A percentile compares a stretch with the other conserved stretches of the same genome.
Conservation (phyloP, 257 asterid genomes). For the Solanum ahanhuiri region DNA sequence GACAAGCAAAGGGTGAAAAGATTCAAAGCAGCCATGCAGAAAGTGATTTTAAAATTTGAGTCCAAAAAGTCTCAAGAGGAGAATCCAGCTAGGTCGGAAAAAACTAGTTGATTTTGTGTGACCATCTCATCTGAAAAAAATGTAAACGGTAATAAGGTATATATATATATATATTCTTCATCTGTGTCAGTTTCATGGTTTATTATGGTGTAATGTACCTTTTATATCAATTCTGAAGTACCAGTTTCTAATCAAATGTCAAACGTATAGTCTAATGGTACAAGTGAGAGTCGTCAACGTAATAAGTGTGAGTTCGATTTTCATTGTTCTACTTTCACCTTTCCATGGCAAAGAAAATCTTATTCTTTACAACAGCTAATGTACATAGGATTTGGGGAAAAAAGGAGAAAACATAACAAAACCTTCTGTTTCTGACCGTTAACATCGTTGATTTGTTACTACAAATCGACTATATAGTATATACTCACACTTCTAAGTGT, state of each 20-base stretch:
- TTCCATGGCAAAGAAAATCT: neutral
- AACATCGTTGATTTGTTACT: neutral
- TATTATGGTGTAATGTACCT: neutral
- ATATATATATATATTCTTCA: neutral
- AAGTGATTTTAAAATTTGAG: conserved; percentile 5
- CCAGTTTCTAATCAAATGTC: neutral
- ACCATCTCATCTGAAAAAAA: neutral
- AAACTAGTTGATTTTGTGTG: neutral
- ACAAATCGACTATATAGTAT: neutral
- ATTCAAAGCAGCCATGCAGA: conserved; percentile 30
- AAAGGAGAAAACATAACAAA: neutral
- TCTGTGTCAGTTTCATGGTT: neutral
- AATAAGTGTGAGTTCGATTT: neutral
- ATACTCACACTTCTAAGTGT: neutral
- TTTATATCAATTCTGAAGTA: neutral
- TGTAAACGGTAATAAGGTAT: neutral
- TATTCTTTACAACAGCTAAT: neutral
- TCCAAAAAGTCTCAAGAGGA: conserved; percentile 2
- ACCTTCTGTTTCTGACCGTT: neutral
- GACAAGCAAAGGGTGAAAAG: conserved; percentile 21
- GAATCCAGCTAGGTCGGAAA: neutral
- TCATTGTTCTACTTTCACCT: neutral
- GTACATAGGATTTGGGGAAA: neutral
- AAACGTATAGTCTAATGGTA: neutral
- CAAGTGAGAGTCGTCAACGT: neutral